Percentiles rank a stretch among this genome's conserved stretches.
Evolutionary conservation across 225 moss, liverwort and hornwort genomes (phyloP).

Genomic region (Asterella californica): DNA sequence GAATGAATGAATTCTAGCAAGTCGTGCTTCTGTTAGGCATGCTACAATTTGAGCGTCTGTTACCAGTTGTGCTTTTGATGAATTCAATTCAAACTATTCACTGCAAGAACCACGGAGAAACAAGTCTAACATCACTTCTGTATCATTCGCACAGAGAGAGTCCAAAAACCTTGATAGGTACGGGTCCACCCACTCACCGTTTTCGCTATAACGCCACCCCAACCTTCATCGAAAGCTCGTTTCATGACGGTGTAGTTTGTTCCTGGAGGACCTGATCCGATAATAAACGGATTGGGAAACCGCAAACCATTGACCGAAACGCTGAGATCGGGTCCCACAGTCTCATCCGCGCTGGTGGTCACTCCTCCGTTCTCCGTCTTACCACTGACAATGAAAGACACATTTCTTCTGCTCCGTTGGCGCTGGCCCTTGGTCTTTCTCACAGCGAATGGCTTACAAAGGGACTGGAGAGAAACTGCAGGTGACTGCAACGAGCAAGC

Average conservation of each 20-base stretch:
- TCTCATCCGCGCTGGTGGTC: neutral
- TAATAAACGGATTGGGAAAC: constrained; percentile 87
- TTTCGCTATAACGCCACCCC: constrained; percentile 97
- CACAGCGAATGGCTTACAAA: neutral
- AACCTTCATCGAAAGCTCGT: constrained; percentile 94
- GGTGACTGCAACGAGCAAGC: constrained; percentile 1
- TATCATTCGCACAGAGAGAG: no score
- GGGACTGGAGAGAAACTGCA: neutral
- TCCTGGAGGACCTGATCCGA: constrained; percentile 91
- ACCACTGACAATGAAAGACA: neutral
- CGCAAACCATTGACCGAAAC: constrained; percentile 79
- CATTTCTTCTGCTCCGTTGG: neutral
- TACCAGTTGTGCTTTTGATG: neutral
- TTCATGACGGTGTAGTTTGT: constrained; percentile 98
- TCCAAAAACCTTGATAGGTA: neutral
- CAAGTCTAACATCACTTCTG: neutral
- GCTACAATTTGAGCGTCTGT: neutral
- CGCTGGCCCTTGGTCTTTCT: neutral
- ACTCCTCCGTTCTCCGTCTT: constrained; percentile 3
- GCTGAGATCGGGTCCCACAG: constrained; percentile 62
- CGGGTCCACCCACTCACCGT: constrained; percentile 51
- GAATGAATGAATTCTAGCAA: neutral
- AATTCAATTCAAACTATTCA: neutral
- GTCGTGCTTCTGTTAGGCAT: neutral
- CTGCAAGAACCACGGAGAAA: neutral